Percentiles rank a stretch among this genome's conserved stretches.
These are phyloP conservation scores for Diversispora epigaea DNA, from an alignment of 192 early-diverging fungal genomes.

Conservation along the genomic window DNA sequence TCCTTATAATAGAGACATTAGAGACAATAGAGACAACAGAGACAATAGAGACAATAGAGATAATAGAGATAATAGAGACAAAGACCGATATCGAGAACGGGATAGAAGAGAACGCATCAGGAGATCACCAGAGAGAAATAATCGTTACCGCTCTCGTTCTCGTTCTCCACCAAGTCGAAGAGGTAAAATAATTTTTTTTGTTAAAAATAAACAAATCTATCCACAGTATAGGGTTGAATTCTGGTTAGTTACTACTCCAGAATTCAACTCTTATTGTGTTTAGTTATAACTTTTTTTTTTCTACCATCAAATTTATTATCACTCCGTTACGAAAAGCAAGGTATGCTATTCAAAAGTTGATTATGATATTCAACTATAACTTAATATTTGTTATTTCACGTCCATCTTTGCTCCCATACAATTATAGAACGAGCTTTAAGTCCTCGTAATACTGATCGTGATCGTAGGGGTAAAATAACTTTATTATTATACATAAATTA, in stretches of 20 bases:
- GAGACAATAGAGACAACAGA: neutral
- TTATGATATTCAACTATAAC: conserved; percentile 2
- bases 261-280: conserved; percentile 6
- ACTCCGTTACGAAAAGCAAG: neutral
- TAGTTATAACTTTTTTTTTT: neutral
- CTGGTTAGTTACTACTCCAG: neutral
- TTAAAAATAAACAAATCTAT: neutral
- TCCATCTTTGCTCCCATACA: neutral
- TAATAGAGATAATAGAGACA: conserved; percentile 1
- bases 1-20: neutral
- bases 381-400: conserved; percentile 28
- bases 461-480: conserved; percentile 12
- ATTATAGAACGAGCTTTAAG: conserved; percentile 20
- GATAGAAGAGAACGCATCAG: conserved; percentile 2
- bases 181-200: neutral
- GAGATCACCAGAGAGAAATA: conserved; percentile 9
- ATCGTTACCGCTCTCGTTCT: neutral
- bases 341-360: neutral
- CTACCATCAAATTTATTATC: neutral
- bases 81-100: neutral
- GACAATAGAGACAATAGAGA: too few relatives aligned
- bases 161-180: neutral
- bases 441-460: conserved; percentile 20
- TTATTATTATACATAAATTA: neutral
- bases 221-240: conserved; percentile 2